A percentile compares a stretch with the other conserved stretches of the same genome.
Evolutionary conservation across 768 basidiomycete genomes (phyloP).

Genomic region (Plicaturopsis crispa): DNA sequence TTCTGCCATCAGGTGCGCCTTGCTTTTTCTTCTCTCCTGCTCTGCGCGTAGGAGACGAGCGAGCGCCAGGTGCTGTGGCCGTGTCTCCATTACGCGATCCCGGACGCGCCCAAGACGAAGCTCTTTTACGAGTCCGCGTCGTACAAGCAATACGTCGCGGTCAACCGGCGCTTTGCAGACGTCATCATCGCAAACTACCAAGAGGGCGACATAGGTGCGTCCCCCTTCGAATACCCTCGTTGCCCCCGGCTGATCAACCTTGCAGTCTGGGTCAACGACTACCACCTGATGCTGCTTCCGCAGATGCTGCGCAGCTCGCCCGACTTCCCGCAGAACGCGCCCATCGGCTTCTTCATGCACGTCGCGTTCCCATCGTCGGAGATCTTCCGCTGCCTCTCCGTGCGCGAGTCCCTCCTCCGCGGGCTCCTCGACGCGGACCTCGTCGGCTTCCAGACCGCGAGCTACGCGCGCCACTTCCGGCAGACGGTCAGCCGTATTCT

Average conservation of each 20-base stretch:
- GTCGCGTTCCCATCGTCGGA: constrained; percentile 95
- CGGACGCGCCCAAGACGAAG: constrained; percentile 82
- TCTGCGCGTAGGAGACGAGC: constrained; percentile 13
- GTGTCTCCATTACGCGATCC: constrained; percentile 78
- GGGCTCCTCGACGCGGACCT: constrained; percentile 93
- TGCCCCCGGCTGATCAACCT: constrained; percentile 6
- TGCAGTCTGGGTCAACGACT: constrained; percentile 84
- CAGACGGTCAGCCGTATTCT: constrained; percentile 80
- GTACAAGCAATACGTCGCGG: constrained; percentile 81
- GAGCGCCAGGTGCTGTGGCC: constrained; percentile 78
- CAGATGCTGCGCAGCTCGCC: constrained; percentile 66
- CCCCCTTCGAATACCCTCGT: not conserved
- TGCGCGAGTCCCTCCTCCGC: constrained; percentile 67
- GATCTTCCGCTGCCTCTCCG: constrained; percentile 87
- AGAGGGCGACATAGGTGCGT: constrained; percentile 76
- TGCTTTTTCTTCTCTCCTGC: constrained; percentile 8
- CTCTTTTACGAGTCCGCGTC: constrained; percentile 72
- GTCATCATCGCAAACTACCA: constrained; percentile 72
- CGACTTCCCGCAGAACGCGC: constrained; percentile 46
- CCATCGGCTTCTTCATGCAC: constrained; percentile 94
- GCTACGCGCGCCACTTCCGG: constrained; percentile 77
- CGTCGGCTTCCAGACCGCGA: constrained; percentile 87
- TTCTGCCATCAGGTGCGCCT: constrained; percentile 73
- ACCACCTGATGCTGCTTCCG: constrained; percentile 92
- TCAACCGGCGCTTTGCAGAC: constrained; percentile 88